phyloP scores from a whole-genome alignment of 2,329 filamentous ascomycete genomes.

The Colletotrichum lentis region DNA sequence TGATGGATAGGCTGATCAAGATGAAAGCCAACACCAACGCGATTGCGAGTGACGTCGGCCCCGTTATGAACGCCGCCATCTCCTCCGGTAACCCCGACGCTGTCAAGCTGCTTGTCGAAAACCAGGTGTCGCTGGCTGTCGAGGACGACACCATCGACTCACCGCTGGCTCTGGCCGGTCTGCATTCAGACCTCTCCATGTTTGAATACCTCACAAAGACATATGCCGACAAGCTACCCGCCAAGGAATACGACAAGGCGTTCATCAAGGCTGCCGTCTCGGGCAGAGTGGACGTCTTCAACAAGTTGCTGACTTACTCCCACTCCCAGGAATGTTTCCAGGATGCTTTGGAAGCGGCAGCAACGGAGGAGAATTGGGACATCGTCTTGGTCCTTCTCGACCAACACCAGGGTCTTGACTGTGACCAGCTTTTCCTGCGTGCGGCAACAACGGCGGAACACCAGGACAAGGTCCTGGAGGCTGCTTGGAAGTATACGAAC shows the following conservation, averaged over 20 bases:
- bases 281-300: slow-evolving; percentile 52
- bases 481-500: slow-evolving; percentile 50
- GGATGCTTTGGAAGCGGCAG: slow-evolving; percentile 46
- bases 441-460: slow-evolving; percentile 47
- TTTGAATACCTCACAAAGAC: slow-evolving; percentile 52
- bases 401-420: slow-evolving; percentile 45
- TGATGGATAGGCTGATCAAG: slow-evolving; percentile 52
- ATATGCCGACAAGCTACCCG: slow-evolving; percentile 51
- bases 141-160: slow-evolving; percentile 44
- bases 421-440: slow-evolving; percentile 47
- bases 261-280: slow-evolving; percentile 50
- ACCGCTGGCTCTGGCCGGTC: slow-evolving; percentile 50
- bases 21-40: slow-evolving; percentile 51
- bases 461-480: slow-evolving; percentile 48
- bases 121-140: slow-evolving; percentile 48
- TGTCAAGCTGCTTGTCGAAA: slow-evolving; percentile 51
- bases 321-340: slow-evolving; percentile 47
- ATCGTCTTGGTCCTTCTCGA: slow-evolving; percentile 49
- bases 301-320: slow-evolving; percentile 49
- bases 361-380: slow-evolving; percentile 50
- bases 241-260: slow-evolving; percentile 51
- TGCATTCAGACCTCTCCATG: slow-evolving; percentile 51
- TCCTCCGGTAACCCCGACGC: slow-evolving; percentile 52
- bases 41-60: slow-evolving; percentile 41
- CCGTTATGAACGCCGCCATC: slow-evolving; percentile 53